Evolutionary conservation across 495 filamentous ascomycete genomes (phyloP).

Genomic region (Aeminium ludgeri): DNA sequence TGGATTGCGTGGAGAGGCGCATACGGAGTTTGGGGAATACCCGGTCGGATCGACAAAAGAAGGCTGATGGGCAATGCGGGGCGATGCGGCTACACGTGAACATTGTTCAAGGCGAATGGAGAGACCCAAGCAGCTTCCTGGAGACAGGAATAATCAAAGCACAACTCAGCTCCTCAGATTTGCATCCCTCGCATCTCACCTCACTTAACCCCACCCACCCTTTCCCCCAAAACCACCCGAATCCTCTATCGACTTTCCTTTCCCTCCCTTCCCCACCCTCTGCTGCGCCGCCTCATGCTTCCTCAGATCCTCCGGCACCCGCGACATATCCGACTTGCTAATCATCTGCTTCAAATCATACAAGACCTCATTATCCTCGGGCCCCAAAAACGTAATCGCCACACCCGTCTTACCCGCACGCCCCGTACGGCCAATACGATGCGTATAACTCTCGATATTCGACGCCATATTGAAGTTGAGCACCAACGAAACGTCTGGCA

Average conservation of each 20-base stretch:
- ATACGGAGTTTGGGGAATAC: too few relatives aligned
- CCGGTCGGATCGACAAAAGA: too few relatives aligned
- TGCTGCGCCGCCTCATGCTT: slow-evolving; percentile 92
- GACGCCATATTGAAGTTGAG: slow-evolving; percentile 98
- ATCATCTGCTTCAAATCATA: slow-evolving; percentile 96
- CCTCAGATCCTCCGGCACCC: slow-evolving; percentile 82
- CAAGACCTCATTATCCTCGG: slow-evolving; percentile 83
- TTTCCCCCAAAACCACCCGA: slow-evolving; percentile 43
- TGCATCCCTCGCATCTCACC: too few relatives aligned
- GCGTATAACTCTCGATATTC: slow-evolving; percentile 89
- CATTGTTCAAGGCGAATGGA: too few relatives aligned
- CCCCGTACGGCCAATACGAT: slow-evolving; percentile 94
- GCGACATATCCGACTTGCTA: slow-evolving; percentile 72
- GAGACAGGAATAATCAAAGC: too few relatives aligned
- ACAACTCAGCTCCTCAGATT: too few relatives aligned
- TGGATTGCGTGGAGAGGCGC: too few relatives aligned
- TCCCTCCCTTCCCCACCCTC: slow-evolving; percentile 29
- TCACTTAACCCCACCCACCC: slow-evolving; percentile 27
- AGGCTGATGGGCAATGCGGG: too few relatives aligned
- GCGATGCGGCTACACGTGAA: too few relatives aligned
- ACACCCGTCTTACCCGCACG: slow-evolving; percentile 96
- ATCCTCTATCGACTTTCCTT: slow-evolving; percentile 33
- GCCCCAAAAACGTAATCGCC: slow-evolving; percentile 88
- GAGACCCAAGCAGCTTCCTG: too few relatives aligned
- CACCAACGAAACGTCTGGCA: slow-evolving; percentile 82